Conservation (phyloP, 1,139 yeast species). For the Blastobotrys persicus region DNA sequence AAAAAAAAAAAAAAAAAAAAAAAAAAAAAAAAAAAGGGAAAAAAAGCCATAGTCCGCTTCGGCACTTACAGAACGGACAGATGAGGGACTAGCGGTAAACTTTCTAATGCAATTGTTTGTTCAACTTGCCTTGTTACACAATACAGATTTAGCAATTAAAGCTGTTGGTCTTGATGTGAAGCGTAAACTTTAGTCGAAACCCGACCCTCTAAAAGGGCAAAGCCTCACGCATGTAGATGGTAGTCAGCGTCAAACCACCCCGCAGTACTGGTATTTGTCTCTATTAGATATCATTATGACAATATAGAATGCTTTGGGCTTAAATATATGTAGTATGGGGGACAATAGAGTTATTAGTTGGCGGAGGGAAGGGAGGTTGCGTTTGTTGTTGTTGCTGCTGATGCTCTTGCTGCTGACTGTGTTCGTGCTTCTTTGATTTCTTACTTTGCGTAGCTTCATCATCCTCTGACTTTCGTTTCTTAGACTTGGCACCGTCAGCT, state of each 20-base stretch:
- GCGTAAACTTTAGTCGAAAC: background rate
- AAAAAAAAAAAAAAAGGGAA: background rate
- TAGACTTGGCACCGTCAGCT: constrained; percentile 2
- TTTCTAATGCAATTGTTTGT: too few relatives aligned
- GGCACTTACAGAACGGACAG: background rate
- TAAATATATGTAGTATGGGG: background rate
- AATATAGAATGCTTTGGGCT: background rate
- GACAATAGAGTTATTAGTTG: background rate
- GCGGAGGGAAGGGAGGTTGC: too few relatives aligned
- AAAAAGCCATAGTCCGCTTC: background rate
- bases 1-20: too few relatives aligned
- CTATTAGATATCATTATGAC: background rate
- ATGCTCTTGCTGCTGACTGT: constrained; percentile 7
- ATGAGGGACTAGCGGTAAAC: background rate
- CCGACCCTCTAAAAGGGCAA: too few relatives aligned
- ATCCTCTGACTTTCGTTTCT: constrained; percentile 7
- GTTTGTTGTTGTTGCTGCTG: background rate
- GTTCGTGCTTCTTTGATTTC: constrained; percentile 4
- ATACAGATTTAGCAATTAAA: too few relatives aligned
- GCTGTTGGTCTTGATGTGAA: too few relatives aligned
- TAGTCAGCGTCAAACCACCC: too few relatives aligned
- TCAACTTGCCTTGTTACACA: too few relatives aligned
- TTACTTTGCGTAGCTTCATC: constrained; percentile 8
- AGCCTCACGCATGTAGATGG: too few relatives aligned
- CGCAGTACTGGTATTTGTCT: too few relatives aligned